Percentiles rank a stretch among this genome's conserved stretches.
These are phyloP conservation scores for Azolla pinnata DNA, from an alignment of 75 land plant species.

Conservation along the genomic window DNA sequence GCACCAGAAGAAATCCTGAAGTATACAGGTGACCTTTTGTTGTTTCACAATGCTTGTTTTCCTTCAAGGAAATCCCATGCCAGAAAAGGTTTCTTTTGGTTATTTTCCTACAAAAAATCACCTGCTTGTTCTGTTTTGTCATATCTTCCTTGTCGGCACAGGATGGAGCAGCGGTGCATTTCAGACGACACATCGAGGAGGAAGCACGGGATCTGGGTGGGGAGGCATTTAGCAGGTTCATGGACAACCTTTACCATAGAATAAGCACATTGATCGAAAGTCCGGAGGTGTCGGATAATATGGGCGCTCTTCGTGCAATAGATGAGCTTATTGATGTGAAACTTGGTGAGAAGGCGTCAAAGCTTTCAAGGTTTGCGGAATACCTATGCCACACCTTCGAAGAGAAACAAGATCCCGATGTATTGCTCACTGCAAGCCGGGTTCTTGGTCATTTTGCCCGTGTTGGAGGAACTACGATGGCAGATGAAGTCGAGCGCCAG, in stretches of 20 bases:
- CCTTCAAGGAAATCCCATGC: background rate
- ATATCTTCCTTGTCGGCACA: slow-evolving; percentile 17
- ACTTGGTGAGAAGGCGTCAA: slow-evolving; percentile 88
- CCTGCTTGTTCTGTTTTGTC: background rate
- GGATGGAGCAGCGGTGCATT: slow-evolving; percentile 52
- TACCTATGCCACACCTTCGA: slow-evolving; percentile 63
- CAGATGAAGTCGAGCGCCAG: slow-evolving; percentile 93
- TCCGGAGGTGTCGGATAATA: slow-evolving; percentile 62
- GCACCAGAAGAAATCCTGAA: background rate
- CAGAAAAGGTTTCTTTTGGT: background rate
- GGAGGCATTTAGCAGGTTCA: slow-evolving; percentile 79
- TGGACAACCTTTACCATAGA: slow-evolving; percentile 81
- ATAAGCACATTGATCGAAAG: slow-evolving; percentile 53
- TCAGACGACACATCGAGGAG: slow-evolving; percentile 73
- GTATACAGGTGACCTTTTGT: background rate
- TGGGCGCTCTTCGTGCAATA: slow-evolving; percentile 77
- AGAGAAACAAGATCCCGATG: slow-evolving; percentile 68
- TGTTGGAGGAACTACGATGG: slow-evolving; percentile 92
- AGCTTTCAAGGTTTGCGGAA: slow-evolving; percentile 59
- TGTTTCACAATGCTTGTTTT: background rate
- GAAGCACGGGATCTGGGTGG: slow-evolving; percentile 77
- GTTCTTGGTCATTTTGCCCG: slow-evolving; percentile 88
- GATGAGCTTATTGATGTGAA: slow-evolving; percentile 77
- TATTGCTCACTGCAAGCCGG: slow-evolving; percentile 58
- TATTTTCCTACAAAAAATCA: background rate